Conservation (phyloP, 805 yeast genomes). For the Metschnikowia gelsemii region DNA sequence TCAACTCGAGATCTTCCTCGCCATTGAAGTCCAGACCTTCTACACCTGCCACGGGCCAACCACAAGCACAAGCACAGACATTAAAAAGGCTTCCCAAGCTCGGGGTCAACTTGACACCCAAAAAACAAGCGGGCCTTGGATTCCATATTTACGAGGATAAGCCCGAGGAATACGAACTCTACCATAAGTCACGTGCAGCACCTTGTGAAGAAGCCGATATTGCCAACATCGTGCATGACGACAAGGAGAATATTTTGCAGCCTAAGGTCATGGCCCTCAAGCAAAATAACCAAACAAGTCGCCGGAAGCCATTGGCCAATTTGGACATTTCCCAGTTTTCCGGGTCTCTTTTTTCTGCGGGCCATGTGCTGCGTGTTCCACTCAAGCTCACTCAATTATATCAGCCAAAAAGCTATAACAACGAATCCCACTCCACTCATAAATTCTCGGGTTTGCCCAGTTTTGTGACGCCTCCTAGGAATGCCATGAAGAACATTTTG, state of each 20-base stretch:
- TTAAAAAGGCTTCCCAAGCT: constrained; percentile 15
- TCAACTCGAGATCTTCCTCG: constrained; percentile 20
- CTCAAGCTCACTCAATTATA: constrained; percentile 28
- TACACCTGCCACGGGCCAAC: constrained; percentile 14
- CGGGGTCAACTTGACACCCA: constrained; percentile 10
- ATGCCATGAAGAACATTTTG: constrained; percentile 24
- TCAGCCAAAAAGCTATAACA: constrained; percentile 31
- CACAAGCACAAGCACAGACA: constrained; percentile 15
- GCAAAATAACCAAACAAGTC: constrained; percentile 7
- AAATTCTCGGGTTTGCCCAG: constrained; percentile 32
- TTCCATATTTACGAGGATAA: constrained; percentile 22
- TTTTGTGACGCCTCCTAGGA: constrained; percentile 38
- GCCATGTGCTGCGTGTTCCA: constrained; percentile 13
- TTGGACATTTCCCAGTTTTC: constrained; percentile 32
- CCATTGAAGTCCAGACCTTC: constrained; percentile 17
- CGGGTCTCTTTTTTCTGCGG: constrained; percentile 24
- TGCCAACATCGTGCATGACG: constrained; percentile 23
- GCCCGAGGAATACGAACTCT: constrained; percentile 14
- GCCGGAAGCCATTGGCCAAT: constrained; percentile 30
- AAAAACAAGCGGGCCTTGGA: constrained; percentile 4
- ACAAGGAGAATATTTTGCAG: constrained; percentile 44
- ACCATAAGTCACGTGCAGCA: constrained; percentile 15
- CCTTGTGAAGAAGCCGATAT: too few species aligned
- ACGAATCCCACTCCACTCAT: constrained; percentile 30
- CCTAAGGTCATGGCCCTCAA: constrained; percentile 24